These are phyloP conservation scores for Bolboschoenus planiculmis DNA, from an alignment of 176 grass and related monocot genomes.

Conservation along the genomic window DNA sequence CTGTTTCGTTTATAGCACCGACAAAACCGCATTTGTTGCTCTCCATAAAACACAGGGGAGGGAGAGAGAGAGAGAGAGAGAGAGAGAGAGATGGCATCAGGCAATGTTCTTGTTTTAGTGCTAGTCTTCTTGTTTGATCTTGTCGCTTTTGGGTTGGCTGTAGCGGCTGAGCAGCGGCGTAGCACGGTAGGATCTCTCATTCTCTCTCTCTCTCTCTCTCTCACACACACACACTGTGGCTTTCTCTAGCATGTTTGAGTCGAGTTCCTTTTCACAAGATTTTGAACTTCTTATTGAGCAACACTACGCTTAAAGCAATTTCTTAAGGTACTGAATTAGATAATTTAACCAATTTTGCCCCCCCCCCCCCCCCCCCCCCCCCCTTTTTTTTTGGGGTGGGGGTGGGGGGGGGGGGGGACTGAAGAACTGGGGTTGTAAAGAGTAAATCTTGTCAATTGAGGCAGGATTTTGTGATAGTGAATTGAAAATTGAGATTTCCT, in stretches of 20 bases:
- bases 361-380: no score
- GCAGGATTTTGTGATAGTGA: background rate
- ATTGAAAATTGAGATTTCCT: background rate
- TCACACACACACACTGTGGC: background rate
- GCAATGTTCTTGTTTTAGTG: slow-evolving; percentile 46
- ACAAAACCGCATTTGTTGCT: background rate
- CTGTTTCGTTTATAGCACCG: slow-evolving; percentile 9
- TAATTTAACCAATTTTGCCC: background rate
- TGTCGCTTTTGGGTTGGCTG: slow-evolving; percentile 73
- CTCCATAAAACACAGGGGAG: background rate
- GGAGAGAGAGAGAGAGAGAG: background rate
- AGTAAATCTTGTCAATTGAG: background rate
- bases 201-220: background rate
- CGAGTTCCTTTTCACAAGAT: background rate
- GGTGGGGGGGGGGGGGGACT: background rate
- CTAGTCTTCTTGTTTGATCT: slow-evolving; percentile 63
- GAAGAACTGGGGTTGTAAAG: background rate
- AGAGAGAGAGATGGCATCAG: slow-evolving; percentile 32
- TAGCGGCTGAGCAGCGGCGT: slow-evolving; percentile 90
- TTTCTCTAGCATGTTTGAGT: no score
- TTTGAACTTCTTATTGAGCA: background rate
- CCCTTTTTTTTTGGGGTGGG: background rate
- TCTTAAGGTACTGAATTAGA: background rate
- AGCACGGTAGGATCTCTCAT: slow-evolving; percentile 36
- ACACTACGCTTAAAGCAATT: background rate